These are phyloP conservation scores for Fusarium keratoplasticum DNA, from an alignment of 2,329 filamentous ascomycete species.

Conservation along the genomic window DNA sequence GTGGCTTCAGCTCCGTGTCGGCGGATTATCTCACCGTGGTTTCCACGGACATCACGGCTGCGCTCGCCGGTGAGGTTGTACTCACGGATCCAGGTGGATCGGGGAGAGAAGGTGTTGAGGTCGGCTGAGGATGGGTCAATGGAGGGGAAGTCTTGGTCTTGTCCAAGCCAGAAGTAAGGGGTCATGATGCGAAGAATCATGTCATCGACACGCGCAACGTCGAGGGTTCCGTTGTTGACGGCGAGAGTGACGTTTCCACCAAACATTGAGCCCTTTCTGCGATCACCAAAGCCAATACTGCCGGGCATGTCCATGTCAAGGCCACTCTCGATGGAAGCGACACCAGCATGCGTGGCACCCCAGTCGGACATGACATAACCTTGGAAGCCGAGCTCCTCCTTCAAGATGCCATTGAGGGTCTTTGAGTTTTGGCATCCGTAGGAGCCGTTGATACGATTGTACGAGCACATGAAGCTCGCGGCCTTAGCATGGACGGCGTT, in stretches of 20 bases:
- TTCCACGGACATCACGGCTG: constrained; percentile 63
- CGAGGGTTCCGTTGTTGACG: constrained; percentile 61
- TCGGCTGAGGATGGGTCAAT: constrained; percentile 59
- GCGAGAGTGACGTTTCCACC: constrained; percentile 58
- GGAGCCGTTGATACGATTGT: constrained; percentile 84
- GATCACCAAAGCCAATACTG: constrained; percentile 49
- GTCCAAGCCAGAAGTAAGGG: constrained; percentile 62
- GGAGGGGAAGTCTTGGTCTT: constrained; percentile 59
- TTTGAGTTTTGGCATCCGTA: constrained; percentile 86
- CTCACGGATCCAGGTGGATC: constrained; percentile 56
- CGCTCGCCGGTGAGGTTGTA: constrained; percentile 62
- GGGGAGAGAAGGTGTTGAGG: constrained; percentile 62
- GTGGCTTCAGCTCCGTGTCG: constrained; percentile 68
- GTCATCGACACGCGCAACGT: constrained; percentile 56
- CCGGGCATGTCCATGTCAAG: constrained; percentile 72
- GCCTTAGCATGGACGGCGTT: constrained; percentile 48
- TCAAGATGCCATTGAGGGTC: constrained; percentile 79
- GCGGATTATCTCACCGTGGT: constrained; percentile 66
- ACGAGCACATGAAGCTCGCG: constrained; percentile 71
- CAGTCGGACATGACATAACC: constrained; percentile 86
- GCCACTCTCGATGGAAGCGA: constrained; percentile 74
- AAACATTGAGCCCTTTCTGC: constrained; percentile 54
- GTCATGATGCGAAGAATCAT: constrained; percentile 66
- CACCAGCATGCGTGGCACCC: constrained; percentile 79
- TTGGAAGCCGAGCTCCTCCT: constrained; percentile 83